These are phyloP conservation scores for Acanthamoeba lenticulata DNA, from an alignment of 208 protist genomes.

Conservation along the genomic window DNA sequence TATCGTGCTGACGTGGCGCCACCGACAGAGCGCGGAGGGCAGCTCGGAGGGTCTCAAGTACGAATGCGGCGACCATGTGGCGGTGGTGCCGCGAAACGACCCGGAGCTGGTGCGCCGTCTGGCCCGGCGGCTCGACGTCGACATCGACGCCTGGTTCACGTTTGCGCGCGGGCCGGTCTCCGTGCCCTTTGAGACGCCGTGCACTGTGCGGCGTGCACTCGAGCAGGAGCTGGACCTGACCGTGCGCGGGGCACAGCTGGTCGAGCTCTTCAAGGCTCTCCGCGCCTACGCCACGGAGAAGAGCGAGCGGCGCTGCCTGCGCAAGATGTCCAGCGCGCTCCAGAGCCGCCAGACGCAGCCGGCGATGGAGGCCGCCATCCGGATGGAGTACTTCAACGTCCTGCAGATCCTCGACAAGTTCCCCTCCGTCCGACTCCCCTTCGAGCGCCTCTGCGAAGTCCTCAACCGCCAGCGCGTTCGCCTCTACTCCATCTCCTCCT, in stretches of 20 bases:
- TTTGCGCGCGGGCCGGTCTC: neutral
- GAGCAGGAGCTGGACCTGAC: neutral
- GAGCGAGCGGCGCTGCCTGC: conserved; percentile 12
- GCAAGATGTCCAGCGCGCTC: conserved; percentile 6
- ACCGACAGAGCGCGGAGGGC: neutral
- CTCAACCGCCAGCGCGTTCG: conserved; percentile 12
- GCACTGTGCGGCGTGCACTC: neutral
- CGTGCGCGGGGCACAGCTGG: neutral
- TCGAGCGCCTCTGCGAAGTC: neutral
- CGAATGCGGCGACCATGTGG: conserved; percentile 27
- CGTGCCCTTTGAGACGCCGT: conserved; percentile 1
- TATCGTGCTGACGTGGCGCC: neutral
- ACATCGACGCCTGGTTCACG: neutral
- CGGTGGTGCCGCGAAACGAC: neutral
- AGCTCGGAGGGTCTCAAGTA: neutral
- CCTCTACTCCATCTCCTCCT: conserved; percentile 11
- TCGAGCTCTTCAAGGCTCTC: neutral
- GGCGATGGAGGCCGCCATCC: neutral
- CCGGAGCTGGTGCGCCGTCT: neutral
- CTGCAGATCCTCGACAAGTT: conserved; percentile 25
- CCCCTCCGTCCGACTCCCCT: neutral
- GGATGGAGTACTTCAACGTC: neutral
- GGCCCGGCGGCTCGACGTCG: neutral
- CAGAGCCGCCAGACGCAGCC: neutral
- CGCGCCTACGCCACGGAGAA: neutral